Evolutionary conservation across 148 eudicot genomes (phyloP).

Genomic region (Cornus suecica): DNA sequence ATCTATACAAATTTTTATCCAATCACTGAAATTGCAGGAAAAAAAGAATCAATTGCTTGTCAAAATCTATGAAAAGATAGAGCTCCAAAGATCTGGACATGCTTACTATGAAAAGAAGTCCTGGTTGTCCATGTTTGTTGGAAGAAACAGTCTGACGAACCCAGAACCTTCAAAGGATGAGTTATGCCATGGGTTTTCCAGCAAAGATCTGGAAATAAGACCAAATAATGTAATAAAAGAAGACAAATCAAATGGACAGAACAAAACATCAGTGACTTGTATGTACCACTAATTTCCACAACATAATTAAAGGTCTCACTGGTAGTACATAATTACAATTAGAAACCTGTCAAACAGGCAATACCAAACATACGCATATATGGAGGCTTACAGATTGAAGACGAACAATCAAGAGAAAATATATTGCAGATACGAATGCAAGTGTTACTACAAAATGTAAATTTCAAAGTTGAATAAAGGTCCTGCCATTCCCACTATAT

Average conservation of each 20-base stretch:
- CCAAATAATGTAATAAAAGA: not conserved
- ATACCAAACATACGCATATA: not conserved
- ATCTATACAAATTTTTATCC: constrained; percentile 53
- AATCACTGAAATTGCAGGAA: constrained; percentile 48
- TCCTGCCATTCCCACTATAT: no score
- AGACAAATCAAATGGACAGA: not conserved
- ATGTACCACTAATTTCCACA: not conserved
- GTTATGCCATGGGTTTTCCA: constrained; percentile 99
- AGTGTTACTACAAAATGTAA: no score
- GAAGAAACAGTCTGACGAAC: constrained; percentile 85
- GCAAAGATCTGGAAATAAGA: constrained; percentile 50
- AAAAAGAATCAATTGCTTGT: constrained; percentile 20
- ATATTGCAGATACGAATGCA: no score
- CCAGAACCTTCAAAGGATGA: constrained; percentile 97
- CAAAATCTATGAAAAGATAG: constrained; percentile 8
- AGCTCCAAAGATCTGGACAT: not conserved
- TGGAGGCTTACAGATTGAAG: not conserved
- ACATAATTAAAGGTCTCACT: not conserved
- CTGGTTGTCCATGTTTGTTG: constrained; percentile 74
- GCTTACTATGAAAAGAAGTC: constrained; percentile 86
- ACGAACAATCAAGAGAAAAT: not conserved
- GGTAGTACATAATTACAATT: not conserved
- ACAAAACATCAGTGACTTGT: constrained; percentile 9
- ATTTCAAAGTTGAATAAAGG: no score
- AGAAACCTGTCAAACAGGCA: not conserved